phyloP scores from a whole-genome alignment of 495 filamentous ascomycete genomes.

The Lophiotrema nucula region DNA sequence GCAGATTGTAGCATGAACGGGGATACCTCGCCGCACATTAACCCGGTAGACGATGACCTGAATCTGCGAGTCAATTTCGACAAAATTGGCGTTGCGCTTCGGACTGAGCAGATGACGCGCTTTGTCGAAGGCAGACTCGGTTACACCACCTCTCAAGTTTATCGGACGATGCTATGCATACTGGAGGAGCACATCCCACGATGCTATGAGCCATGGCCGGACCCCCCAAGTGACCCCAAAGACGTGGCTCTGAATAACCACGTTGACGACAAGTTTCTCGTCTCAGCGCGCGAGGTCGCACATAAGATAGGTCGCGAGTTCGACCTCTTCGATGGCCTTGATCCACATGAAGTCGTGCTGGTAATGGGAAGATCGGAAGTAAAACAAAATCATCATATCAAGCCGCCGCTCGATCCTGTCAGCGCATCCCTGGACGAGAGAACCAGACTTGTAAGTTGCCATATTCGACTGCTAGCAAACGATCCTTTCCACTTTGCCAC shows the following conservation, averaged over 20 bases:
- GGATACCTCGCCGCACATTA: no score
- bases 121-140: conserved; percentile 60
- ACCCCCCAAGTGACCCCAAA: conserved; percentile 12
- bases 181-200: conserved; percentile 66
- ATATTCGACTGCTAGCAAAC: conserved; percentile 72
- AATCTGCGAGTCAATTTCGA: conserved; percentile 81
- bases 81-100: conserved; percentile 76
- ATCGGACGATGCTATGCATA: conserved; percentile 64
- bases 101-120: conserved; percentile 70
- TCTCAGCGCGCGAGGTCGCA: conserved; percentile 12
- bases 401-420: conserved; percentile 6
- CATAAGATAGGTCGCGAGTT: conserved; percentile 16
- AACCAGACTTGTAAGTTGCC: conserved; percentile 63
- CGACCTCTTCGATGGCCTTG: conserved; percentile 28
- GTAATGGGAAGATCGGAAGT: background rate
- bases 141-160: conserved; percentile 68
- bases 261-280: background rate
- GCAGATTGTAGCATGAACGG: background rate
- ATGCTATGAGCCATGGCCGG: conserved; percentile 53
- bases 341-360: conserved; percentile 5
- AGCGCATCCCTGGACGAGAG: background rate
- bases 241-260: background rate
- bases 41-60: no score
- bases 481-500: conserved; percentile 68
- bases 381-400: background rate